These are phyloP conservation scores for Sporothrix globosa DNA, from an alignment of 2,329 filamentous ascomycete genomes.

Conservation along the genomic window DNA sequence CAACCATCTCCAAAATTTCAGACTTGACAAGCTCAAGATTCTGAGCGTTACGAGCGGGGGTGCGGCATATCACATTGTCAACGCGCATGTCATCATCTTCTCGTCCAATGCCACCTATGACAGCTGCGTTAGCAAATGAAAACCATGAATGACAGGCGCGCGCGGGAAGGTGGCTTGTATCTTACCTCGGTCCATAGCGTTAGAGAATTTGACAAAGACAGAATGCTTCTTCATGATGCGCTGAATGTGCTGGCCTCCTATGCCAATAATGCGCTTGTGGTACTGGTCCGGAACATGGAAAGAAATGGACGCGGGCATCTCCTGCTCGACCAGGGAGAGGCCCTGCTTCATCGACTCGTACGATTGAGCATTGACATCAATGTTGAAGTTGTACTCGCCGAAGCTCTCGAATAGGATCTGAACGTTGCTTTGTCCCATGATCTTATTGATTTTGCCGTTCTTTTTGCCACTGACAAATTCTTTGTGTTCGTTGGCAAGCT, in stretches of 20 bases:
- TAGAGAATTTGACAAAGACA: slow-evolving; percentile 99
- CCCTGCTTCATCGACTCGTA: slow-evolving; percentile 96
- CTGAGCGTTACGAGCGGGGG: slow-evolving; percentile 93
- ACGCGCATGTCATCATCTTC: slow-evolving; percentile 98
- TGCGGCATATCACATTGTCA: slow-evolving; percentile 98
- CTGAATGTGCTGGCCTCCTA: slow-evolving; percentile 97
- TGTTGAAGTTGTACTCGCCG: slow-evolving; percentile 99
- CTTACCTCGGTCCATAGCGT: slow-evolving; percentile 90
- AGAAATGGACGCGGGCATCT: slow-evolving; percentile 98
- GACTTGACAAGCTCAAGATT: slow-evolving; percentile 97
- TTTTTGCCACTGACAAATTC: slow-evolving; percentile 99
- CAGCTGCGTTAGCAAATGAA: not conserved
- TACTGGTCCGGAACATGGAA: slow-evolving; percentile 99
- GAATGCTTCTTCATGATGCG: slow-evolving; percentile 99
- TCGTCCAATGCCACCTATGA: slow-evolving; percentile 73
- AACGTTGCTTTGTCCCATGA: slow-evolving; percentile 99
- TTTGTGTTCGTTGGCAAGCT: slow-evolving; percentile 98
- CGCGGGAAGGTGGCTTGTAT: not conserved
- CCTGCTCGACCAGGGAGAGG: slow-evolving; percentile 89
- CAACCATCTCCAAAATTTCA: slow-evolving; percentile 99
- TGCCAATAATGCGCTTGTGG: slow-evolving; percentile 98
- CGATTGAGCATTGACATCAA: slow-evolving; percentile 88
- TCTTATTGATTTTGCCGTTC: slow-evolving; percentile 99
- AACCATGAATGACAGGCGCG: too few species aligned
- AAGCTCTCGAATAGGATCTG: slow-evolving; percentile 99